Evolutionary conservation across 2,329 filamentous ascomycete genomes (phyloP).

Genomic region (Chlorencoelia australis): DNA sequence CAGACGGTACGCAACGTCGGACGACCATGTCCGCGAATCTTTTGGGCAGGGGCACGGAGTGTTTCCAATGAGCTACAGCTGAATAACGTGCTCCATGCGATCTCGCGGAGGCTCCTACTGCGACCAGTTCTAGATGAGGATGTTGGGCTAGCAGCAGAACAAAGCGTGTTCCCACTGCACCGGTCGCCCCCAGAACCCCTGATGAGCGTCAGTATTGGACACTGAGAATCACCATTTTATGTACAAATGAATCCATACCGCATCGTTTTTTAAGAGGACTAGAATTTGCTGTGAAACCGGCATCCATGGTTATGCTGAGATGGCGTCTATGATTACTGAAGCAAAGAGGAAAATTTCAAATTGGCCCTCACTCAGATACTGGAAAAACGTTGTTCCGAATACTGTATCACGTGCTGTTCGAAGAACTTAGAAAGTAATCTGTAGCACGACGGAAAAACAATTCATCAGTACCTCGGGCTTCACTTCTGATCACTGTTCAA

Average conservation of each 20-base stretch:
- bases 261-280: neutral
- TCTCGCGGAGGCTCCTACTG: conserved; percentile 78
- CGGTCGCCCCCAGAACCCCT: conserved; percentile 82
- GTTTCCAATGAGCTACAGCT: conserved; percentile 93
- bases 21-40: conserved; percentile 71
- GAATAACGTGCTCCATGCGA: conserved; percentile 91
- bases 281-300: neutral
- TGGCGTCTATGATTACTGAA: neutral
- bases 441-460: no score
- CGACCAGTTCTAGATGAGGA: conserved; percentile 76
- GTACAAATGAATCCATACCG: neutral
- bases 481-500: no score
- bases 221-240: neutral
- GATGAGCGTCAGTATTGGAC: conserved; percentile 2
- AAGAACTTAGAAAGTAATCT: no score
- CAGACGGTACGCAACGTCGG: conserved; percentile 69
- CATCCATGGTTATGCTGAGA: neutral
- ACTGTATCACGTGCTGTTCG: conserved; percentile 1
- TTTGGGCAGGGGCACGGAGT: conserved; percentile 70
- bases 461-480: no score
- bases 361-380: neutral
- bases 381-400: neutral
- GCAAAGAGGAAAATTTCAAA: neutral
- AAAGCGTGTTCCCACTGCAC: conserved; percentile 91
- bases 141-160: conserved; percentile 85